Conservation (phyloP, 768 basidiomycete genomes). For the Leccinum olivaceopallidum region DNA sequence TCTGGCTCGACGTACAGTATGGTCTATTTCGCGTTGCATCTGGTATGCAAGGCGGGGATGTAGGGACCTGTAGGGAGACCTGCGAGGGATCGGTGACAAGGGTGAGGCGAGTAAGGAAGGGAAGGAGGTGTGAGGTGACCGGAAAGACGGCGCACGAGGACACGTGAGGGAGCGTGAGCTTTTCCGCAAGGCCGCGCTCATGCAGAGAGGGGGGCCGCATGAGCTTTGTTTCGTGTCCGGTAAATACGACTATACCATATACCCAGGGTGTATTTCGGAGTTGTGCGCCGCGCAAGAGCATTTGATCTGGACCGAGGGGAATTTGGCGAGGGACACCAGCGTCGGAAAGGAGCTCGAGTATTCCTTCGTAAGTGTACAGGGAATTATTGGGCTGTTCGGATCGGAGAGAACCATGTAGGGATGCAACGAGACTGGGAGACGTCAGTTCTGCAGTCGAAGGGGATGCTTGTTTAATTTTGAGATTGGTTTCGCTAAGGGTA, state of each 20-base stretch:
- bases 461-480: constrained; percentile 98
- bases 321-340: constrained; percentile 72
- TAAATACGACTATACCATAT: constrained; percentile 92
- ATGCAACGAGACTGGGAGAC: constrained; percentile 50
- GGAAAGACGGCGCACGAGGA: too few species aligned
- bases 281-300: constrained; percentile 93
- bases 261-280: constrained; percentile 96
- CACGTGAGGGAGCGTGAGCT: too few species aligned
- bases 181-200: too few species aligned
- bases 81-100: too few species aligned
- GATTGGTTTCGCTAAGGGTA: constrained; percentile 81
- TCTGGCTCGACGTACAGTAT: too few species aligned
- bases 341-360: constrained; percentile 60
- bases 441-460: constrained; percentile 77
- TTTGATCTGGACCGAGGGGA: constrained; percentile 92
- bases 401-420: constrained; percentile 80
- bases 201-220: constrained; percentile 55
- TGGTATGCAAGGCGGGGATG: too few species aligned
- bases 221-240: constrained; percentile 97
- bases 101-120: too few species aligned
- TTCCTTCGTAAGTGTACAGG: constrained; percentile 92
- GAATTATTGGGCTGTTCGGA: constrained; percentile 99
- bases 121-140: too few species aligned
- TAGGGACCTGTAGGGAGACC: too few species aligned
- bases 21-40: too few species aligned